Base-by-base conservation (phyloP, 2,329 filamentous ascomycete genomes). In the Trichoderma polysporum region DNA sequence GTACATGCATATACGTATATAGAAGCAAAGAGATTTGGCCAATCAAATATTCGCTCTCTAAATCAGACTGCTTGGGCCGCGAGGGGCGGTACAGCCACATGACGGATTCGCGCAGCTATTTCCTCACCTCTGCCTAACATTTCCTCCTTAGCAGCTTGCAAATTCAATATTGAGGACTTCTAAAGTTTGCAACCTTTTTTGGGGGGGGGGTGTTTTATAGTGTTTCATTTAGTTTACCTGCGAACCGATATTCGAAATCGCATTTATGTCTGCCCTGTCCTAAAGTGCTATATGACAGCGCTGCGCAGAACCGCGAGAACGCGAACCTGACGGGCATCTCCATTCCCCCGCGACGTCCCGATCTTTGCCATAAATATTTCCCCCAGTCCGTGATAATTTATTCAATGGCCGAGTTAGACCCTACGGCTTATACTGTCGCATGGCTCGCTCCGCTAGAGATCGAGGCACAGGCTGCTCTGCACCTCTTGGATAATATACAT, bases 391-490 rank as follows among this genome's bases (percentile, higher is more conserved):
- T 31, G 22, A 10, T 39, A 13, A 1, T 10, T 29, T 15, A 2
- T 25, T 13, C 29, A 3, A 58, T 58, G 35, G 31, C 22, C 0
- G 33, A 39, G 7, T 33, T 74, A 0, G 62, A 73, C 22, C 71
- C 69, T 1, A 8, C 10, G 0, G 3, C 54, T 5, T 80, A 81
- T 33, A 75, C 72, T 0, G 71, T 81, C 1, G 76, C 72, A 65
- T 80, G 77, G 78, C 75, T 81, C 29, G 76, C 78, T 0, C 78
- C 77, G 0, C 72, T 80, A 0, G 71, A 75, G 25, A 78, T 81
- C 8, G 77, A 81, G 68, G 76, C 75, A 6, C 69, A 57, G 39
- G 77, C 77, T 33, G 79, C 79, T 10, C 59, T 75, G 22, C 68
- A 71, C 33, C 71, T 80, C 71, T 67, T 80, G 19, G 77, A 80